Evolutionary conservation across 768 basidiomycete species (phyloP), one percentile per base, ranked within the genome.

Genomic region (Agaricus subrufescens): DNA sequence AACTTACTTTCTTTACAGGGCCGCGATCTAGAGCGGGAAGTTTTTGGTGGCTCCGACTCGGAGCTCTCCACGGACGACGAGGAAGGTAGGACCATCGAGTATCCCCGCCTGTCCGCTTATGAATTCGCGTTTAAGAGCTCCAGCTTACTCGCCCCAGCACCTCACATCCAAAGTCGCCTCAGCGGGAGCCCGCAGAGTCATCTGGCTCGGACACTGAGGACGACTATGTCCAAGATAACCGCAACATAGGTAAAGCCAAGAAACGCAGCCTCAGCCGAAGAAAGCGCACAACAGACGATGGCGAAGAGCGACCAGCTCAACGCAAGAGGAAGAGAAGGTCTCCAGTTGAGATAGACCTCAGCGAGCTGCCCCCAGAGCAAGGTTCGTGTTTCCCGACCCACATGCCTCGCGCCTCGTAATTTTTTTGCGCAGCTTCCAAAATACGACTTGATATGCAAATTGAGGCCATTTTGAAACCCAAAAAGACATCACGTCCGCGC

Each of bases 381-480:
- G 90, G 92, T 89, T 57, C 51, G 73, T 70, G 26, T 30, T 53
- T 5, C 29, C 46, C 12, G 40, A 9, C 40, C 6, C 9, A 14
- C 26, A 15, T n/a, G 52, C 43, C 27, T 40, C 47, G 37, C 49
- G 53, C 52, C 46, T 38, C 27, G 34, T 60, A 46, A 43, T 47
- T 48, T 52, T 19, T 52, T 45, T 47, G 29, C 48, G 14, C 68
- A 97, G 94, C 85, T 9, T 85, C 77, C 60, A 90, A 90, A 72
- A 70, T 85, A 43, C 84, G 84, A 1, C 75, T 97, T 34, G 89
- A 94, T 64, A 87, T 87, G 79, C 79, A 85, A 63, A 83, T 98
- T 57, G 92, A 96, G 57, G 88, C 87, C 15, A 94, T 94, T 52
- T 77, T 95, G 19, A 93, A 91, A 70, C 76, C 86, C 3, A 92